Conservation (phyloP, 2,329 filamentous ascomycete genomes). For the Diaporthe sp. region DNA sequence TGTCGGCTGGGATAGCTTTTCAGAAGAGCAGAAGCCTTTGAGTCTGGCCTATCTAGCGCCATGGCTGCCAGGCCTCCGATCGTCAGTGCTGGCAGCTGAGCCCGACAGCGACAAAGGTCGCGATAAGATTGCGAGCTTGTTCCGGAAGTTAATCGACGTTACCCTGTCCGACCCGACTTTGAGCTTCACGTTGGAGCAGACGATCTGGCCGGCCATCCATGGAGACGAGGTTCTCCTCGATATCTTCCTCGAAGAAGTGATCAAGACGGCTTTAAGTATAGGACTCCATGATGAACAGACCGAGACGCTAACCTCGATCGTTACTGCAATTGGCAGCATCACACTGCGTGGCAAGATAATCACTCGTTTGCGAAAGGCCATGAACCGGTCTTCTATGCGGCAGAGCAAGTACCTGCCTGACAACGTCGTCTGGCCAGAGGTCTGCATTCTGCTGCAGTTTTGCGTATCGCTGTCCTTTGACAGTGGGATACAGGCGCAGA, state of each 20-base stretch:
- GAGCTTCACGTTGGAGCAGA: conserved; percentile 73
- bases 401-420: conserved; percentile 77
- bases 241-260: conserved; percentile 76
- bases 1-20: conserved; percentile 79
- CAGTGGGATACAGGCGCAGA: conserved; percentile 75
- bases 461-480: conserved; percentile 78
- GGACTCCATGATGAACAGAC: conserved; percentile 71
- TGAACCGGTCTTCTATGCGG: conserved; percentile 76
- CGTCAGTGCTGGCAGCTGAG: conserved; percentile 71
- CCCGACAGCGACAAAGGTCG: conserved; percentile 75
- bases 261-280: conserved; percentile 72
- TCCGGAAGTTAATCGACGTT: conserved; percentile 77
- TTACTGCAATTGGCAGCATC: conserved; percentile 74
- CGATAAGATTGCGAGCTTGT: conserved; percentile 74
- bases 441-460: conserved; percentile 76
- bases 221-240: conserved; percentile 76
- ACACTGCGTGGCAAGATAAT: conserved; percentile 76
- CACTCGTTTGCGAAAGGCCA: conserved; percentile 74
- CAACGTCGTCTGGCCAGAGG: conserved; percentile 78
- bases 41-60: conserved; percentile 79
- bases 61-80: conserved; percentile 75
- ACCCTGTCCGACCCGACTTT: conserved; percentile 72
- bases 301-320: conserved; percentile 73
- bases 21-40: conserved; percentile 75
- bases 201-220: conserved; percentile 75